A percentile compares a stretch with the other conserved stretches of the same genome.
These are phyloP conservation scores for Colletotrichum filicis DNA, from an alignment of 2,329 filamentous ascomycete species.

Conservation along the genomic window DNA sequence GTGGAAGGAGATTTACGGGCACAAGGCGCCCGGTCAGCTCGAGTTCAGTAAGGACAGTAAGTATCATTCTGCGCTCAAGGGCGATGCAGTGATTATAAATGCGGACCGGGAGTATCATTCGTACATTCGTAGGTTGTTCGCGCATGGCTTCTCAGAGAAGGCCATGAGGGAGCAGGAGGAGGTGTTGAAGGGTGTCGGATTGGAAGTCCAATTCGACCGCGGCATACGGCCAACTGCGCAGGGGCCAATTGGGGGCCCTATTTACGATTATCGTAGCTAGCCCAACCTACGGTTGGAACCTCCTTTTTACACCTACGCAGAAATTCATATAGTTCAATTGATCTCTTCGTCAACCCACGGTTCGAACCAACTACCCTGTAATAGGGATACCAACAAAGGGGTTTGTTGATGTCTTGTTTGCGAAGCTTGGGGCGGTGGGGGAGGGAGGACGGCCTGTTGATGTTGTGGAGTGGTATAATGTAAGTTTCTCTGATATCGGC, in stretches of 20 bases:
- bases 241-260: too few relatives aligned
- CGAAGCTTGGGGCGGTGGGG: slow-evolving; percentile 46
- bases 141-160: slow-evolving; percentile 39
- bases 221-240: too few relatives aligned
- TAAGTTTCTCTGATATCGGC: background rate
- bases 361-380: too few relatives aligned
- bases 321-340: too few relatives aligned
- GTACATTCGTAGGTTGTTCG: slow-evolving; percentile 17
- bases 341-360: too few relatives aligned
- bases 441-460: slow-evolving; percentile 33
- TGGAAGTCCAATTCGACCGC: too few relatives aligned
- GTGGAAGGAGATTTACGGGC: slow-evolving; percentile 54
- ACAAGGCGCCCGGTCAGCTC: slow-evolving; percentile 11
- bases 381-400: too few relatives aligned
- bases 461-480: slow-evolving; percentile 40
- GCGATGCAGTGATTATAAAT: slow-evolving; percentile 33
- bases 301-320: too few relatives aligned
- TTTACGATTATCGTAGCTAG: too few relatives aligned
- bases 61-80: background rate
- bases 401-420: slow-evolving; percentile 52
- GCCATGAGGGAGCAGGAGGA: slow-evolving; percentile 38
- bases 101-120: slow-evolving; percentile 2
- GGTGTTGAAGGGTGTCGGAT: slow-evolving; percentile 44
- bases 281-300: too few relatives aligned
- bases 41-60: slow-evolving; percentile 25